phyloP scores from a whole-genome alignment of 2,329 filamentous ascomycete species.

The Fusarium verrucosum region DNA sequence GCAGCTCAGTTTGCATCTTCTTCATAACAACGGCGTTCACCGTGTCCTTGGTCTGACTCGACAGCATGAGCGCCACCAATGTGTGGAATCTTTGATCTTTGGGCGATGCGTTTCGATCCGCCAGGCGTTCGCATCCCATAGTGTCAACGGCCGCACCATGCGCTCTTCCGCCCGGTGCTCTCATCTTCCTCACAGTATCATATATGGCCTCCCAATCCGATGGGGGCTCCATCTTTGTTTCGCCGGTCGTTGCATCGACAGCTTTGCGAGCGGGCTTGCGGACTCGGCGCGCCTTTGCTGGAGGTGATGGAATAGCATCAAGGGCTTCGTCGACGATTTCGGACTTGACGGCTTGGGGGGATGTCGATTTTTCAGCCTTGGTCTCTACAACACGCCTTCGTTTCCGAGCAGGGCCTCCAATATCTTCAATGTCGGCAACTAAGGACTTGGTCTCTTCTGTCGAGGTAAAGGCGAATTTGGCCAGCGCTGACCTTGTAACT shows the following conservation, averaged over 20 bases:
- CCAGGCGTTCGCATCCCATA: constrained; percentile 90
- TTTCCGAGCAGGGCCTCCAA: constrained; percentile 48
- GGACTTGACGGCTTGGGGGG: constrained; percentile 50
- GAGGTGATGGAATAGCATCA: constrained; percentile 38
- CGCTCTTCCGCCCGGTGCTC: constrained; percentile 62
- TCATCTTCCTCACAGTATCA: constrained; percentile 79
- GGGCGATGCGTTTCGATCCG: constrained; percentile 59
- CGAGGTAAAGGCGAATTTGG: constrained; percentile 56
- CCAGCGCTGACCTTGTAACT: constrained; percentile 59
- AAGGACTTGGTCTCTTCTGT: constrained; percentile 37
- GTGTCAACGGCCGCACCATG: constrained; percentile 90
- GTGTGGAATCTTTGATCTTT: constrained; percentile 82
- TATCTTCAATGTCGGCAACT: constrained; percentile 67
- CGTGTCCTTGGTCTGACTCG: constrained; percentile 92
- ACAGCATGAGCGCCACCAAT: constrained; percentile 87
- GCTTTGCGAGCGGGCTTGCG: constrained; percentile 60
- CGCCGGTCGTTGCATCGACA: constrained; percentile 53
- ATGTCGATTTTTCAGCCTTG: constrained; percentile 22
- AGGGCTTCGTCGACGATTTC: constrained; percentile 49
- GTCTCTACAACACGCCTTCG: constrained; percentile 41
- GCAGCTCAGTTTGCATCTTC: constrained; percentile 78
- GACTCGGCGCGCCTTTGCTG: constrained; percentile 44
- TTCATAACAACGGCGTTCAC: constrained; percentile 86
- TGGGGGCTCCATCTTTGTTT: constrained; percentile 64
- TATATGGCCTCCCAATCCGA: constrained; percentile 88